A percentile compares a stretch with the other conserved stretches of the same genome.
Conservation (phyloP, 108 stramenopile genomes). For the Aurantiochytrium sp. region DNA sequence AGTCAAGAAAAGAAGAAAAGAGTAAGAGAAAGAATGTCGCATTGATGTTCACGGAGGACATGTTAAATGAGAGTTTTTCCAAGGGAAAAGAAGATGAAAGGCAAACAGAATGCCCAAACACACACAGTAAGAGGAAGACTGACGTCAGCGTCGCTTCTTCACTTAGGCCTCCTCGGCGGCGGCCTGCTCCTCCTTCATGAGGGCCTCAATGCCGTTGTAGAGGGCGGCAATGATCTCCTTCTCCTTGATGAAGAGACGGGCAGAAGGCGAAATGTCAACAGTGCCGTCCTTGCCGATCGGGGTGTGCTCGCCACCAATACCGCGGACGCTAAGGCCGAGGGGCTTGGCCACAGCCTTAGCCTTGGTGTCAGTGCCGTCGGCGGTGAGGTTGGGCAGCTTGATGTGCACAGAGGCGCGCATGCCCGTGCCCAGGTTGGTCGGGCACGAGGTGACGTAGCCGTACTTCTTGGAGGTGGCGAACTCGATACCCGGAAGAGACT, state of each 20-base stretch:
- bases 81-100: too few relatives aligned
- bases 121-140: too few relatives aligned
- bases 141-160: too few relatives aligned
- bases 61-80: too few relatives aligned
- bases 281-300: conserved; percentile 58
- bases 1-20: too few relatives aligned
- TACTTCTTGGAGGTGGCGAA: conserved; percentile 45
- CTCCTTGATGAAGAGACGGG: conserved; percentile 56
- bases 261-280: conserved; percentile 57
- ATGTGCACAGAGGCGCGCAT: conserved; percentile 65
- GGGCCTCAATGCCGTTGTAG: conserved; percentile 46
- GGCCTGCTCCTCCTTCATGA: conserved; percentile 44
- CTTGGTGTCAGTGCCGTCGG: conserved; percentile 52
- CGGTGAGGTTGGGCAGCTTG: conserved; percentile 61
- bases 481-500: conserved; percentile 45
- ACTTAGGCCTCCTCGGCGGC: conserved; percentile 12
- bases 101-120: too few relatives aligned
- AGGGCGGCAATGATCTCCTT: conserved; percentile 50
- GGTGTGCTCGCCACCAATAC: conserved; percentile 62
- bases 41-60: too few relatives aligned
- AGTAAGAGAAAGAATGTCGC: too few relatives aligned
- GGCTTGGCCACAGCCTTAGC: conserved; percentile 59
- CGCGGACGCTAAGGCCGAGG: conserved; percentile 55
- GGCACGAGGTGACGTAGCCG: conserved; percentile 64
- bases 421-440: conserved; percentile 68